phyloP scores from a whole-genome alignment of 345 rosid species.

The Cochlearia excelsa region DNA sequence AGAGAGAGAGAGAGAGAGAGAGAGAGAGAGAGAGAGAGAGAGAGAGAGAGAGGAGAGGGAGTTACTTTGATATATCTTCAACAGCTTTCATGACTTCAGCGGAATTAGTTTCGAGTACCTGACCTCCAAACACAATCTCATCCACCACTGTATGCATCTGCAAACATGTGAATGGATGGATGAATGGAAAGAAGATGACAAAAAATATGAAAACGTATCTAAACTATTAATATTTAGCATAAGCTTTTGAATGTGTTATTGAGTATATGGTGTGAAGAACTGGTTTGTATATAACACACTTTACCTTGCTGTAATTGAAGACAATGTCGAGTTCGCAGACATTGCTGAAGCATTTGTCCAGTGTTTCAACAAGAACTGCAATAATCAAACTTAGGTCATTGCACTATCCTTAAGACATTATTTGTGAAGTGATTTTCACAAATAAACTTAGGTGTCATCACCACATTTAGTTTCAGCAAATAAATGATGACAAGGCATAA shows the following conservation, averaged over 20 bases:
- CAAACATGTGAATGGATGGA: background rate
- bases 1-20: background rate
- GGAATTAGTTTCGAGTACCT: conserved; percentile 88
- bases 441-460: no score
- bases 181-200: background rate
- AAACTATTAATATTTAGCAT: background rate
- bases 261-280: background rate
- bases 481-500: no score
- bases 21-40: background rate
- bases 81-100: conserved; percentile 72
- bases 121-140: conserved; percentile 90
- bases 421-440: no score
- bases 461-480: no score
- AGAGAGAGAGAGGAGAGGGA: conserved; percentile 20
- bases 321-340: conserved; percentile 90
- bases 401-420: background rate
- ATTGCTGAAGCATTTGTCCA: conserved; percentile 97
- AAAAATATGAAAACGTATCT: background rate
- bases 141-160: conserved; percentile 87
- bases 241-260: background rate
- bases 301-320: conserved; percentile 86
- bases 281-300: background rate
- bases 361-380: conserved; percentile 88
- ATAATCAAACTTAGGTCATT: conserved; percentile 25
- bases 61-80: conserved; percentile 81